Evolutionary conservation across 2,329 filamentous ascomycete genomes (phyloP), one percentile per base, ranked within the genome.

Genomic region (Neopestalotiopsis rosae): DNA sequence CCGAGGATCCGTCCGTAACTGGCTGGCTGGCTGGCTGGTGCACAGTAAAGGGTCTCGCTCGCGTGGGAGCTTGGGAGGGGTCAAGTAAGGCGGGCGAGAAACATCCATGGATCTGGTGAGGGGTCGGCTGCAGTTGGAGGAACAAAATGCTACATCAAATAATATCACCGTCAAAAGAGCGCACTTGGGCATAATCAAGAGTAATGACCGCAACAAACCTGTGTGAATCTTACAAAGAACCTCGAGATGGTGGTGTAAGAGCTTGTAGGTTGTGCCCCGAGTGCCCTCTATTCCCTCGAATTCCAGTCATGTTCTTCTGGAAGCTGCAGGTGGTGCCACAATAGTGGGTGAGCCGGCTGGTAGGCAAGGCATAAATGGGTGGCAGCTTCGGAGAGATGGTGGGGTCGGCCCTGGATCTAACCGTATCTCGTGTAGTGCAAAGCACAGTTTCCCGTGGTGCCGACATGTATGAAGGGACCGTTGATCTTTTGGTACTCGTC

Each of bases 391-490:
- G 10, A 40, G 17, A 62, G 32, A 42, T 62, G 59, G 59, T 64
- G 42, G 17, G 61, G 42, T 64, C 28, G 61, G 28, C 40, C 61
- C 38, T 49, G 13, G 40, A 40, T 20, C 38, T 30, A 49, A 24
- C 40, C 20, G n/a, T 9, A 52, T 14, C 45, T 24, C 6, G 34
- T 38, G 34, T 38, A 38, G 34, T 38, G 34, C n/a, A n/a, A 14
- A 17, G 45, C 45, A 52, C 6, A 52, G 61, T 20, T 40, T 38
- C 10, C 30, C 20, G 61, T 49, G 49, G 61, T 24, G 61, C 61
- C n/a, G 45, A 32, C 28, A 64, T 64, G 61, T 64, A 64, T 38
- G 61, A 64, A 64, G 61, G 61, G 61, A 64, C 61, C 61, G 28
- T 28, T 52, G 59, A 45, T 30, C 34, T 45, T 28, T 34, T 24